Base-by-base conservation (phyloP, 345 rosid genomes). In the Excoecaria agallocha region DNA sequence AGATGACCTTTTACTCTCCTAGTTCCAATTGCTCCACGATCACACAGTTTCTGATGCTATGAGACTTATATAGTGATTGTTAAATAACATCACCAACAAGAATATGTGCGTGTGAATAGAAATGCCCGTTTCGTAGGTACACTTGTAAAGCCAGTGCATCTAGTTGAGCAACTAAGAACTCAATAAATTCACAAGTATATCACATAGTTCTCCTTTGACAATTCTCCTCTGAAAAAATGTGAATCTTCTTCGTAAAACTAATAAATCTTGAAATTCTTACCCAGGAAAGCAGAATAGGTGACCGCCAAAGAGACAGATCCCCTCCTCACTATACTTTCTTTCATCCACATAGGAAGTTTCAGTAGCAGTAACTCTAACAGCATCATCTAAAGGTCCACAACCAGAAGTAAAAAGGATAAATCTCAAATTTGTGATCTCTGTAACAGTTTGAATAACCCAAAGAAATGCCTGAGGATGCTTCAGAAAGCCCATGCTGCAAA, bases 401-500 rank as follows among this genome's bases (percentile, higher is more conserved):
- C 84, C 84, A 66, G 89, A 86, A 8, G 89, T 87, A 61, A 87
- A 84, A 25, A 89, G 87, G 77, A 89, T 75, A 78, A 89, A 83
- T 82, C 87, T 86, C 82, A 74, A 78, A 74, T 37, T 72, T 81
- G 87, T 77, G 69, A 83, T 81, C 78, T 70, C 76, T 54, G 82
- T 48, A 66, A 84, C 85, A 61, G 80, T 76, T 78, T 80, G 81
- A 52, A 89, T 81, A 45, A 87, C 85, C 72, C 38, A 60, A 62
- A 89, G 83, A 76, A 89, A 89, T 67, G 87, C 84, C 71, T 38
- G 81, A 74, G 89, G 86, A 72, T 85, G 84, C 81, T 43, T 78
- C 77, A 89, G 49, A 71, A 82, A 87, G 12, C 93, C 93, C 91
- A 87, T 83, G 69, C 93, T 89, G 86, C 78, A 81, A 51, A 82